Percentiles rank a stretch among this genome's conserved stretches.
Conservation (phyloP, 2,329 filamentous ascomycete genomes). For the Colletotrichum camelliae region DNA sequence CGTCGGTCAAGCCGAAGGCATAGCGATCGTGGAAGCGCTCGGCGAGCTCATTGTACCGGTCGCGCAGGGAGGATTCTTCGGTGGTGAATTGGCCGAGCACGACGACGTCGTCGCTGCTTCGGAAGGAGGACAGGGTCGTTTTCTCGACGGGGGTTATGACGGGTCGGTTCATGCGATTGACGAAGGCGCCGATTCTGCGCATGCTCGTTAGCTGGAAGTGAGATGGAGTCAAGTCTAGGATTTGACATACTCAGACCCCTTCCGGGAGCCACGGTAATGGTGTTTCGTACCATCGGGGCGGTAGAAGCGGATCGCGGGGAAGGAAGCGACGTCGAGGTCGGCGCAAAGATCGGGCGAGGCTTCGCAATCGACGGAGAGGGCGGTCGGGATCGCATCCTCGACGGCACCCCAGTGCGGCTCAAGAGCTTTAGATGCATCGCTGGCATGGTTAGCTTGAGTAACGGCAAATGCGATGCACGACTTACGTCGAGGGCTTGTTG, state of each 20-base stretch:
- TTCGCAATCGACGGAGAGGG: slow-evolving; percentile 47
- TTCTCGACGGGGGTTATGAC: slow-evolving; percentile 30
- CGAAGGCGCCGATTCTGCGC: slow-evolving; percentile 32
- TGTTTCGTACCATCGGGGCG: slow-evolving; percentile 34
- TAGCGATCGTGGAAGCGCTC: slow-evolving; percentile 42
- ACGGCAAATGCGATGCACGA: too few species aligned
- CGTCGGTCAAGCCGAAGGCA: slow-evolving; percentile 41
- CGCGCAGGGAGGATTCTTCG: slow-evolving; percentile 31
- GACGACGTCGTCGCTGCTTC: slow-evolving; percentile 44
- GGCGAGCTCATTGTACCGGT: slow-evolving; percentile 38
- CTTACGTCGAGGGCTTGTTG: slow-evolving; percentile 2
- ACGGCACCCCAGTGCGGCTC: slow-evolving; percentile 40
- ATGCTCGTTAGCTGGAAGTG: slow-evolving; percentile 1
- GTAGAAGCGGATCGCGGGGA: slow-evolving; percentile 51
- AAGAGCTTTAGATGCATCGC: slow-evolving; percentile 34
- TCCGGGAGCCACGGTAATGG: slow-evolving; percentile 50
- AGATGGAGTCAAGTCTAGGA: neutral
- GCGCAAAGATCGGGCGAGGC: slow-evolving; percentile 40
- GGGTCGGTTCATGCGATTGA: slow-evolving; percentile 33
- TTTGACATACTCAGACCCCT: slow-evolving; percentile 37
- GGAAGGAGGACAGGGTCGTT: slow-evolving; percentile 36
- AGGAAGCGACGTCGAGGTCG: slow-evolving; percentile 46
- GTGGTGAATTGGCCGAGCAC: slow-evolving; percentile 42
- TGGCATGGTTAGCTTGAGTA: slow-evolving; percentile 13
- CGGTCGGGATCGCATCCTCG: slow-evolving; percentile 23